Base-by-base conservation (phyloP, 768 basidiomycete species). In the Xerocomus spinulosus region DNA sequence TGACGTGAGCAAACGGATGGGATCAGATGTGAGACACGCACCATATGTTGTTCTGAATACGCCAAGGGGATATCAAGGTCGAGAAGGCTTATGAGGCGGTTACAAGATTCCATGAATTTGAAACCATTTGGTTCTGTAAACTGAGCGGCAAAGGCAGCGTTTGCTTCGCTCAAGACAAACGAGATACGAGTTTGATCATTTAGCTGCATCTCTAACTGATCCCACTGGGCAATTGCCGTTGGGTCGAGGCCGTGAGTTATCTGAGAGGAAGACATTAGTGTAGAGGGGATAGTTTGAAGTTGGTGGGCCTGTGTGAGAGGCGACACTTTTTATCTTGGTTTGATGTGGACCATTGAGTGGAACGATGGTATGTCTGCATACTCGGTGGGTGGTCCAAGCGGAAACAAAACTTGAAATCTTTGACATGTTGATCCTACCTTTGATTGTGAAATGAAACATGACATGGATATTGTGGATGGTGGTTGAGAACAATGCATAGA, bases 81-180 rank as follows among this genome's bases (percentile, higher is more conserved):
- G 34, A 64, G 30, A 23, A 64, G 58, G 13, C 13, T 17, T 12
- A 5, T 2, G 30, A 62, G 46, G 5, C 28, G 40, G 7, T 49
- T 41, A 26, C 61, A 62, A 5, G 49, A 23, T 9, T 43, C 43
- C 14, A 10, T 28, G 26, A 24, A 59, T 15, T 17, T 49, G 14
- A 33, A 28, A 18, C 42, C 52, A 34, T 62, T 42, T 0, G 62
- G 59, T 14, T 39, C 4, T 14, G 33, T 50, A 15, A 33, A 37
- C n/a, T 62, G 62, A 2, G 47, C 36, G 23, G 51, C 40, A 34
- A 62, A 54, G 3, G 50, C 54, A 14, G 35, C 43, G 4, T 38
- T 54, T 33, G 54, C 54, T 17, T 52, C 47, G 10, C n/a, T 32
- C 38, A 62, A 43, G 12, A 41, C 38, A 1, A 1, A 17, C 2